Percentiles rank a stretch among this genome's conserved stretches.
phyloP scores from a whole-genome alignment of 257 asterid species.

The Sherardia arvensis region DNA sequence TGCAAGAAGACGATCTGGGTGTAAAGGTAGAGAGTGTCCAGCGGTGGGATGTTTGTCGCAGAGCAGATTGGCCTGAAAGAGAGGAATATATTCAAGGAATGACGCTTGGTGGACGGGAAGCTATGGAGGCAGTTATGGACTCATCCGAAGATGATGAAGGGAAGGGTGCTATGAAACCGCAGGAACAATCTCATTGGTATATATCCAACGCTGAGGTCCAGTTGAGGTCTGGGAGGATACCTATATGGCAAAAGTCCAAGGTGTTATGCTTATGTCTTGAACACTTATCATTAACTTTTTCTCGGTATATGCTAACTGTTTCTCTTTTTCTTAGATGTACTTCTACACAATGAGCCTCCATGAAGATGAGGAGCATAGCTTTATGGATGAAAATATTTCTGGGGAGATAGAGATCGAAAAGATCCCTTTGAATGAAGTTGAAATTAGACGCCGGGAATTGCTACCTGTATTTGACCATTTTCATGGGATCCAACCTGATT shows the following conservation, averaged over 20 bases:
- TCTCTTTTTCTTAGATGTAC: slow-evolving; percentile 21
- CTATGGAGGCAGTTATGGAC: slow-evolving; percentile 15
- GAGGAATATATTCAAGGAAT: slow-evolving; percentile 31
- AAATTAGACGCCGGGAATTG: slow-evolving; percentile 30
- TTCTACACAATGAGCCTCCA: slow-evolving; percentile 27
- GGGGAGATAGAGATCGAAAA: slow-evolving; percentile 40
- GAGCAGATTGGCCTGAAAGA: slow-evolving; percentile 50
- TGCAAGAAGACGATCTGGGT: slow-evolving; percentile 35
- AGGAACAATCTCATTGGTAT: slow-evolving; percentile 31
- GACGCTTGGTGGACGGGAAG: slow-evolving; percentile 18
- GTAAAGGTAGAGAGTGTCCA: slow-evolving; percentile 39
- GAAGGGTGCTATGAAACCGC: slow-evolving; percentile 21
- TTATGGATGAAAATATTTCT: slow-evolving; percentile 4
- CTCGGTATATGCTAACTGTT: slow-evolving; percentile 10
- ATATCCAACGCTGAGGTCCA: slow-evolving; percentile 49
- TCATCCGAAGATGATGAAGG: slow-evolving; percentile 23
- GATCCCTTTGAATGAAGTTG: slow-evolving; percentile 33
- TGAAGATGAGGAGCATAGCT: slow-evolving; percentile 16
- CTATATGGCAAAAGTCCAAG: slow-evolving; percentile 48
- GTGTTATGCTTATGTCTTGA: slow-evolving; percentile 15
- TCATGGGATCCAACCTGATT: slow-evolving; percentile 24
- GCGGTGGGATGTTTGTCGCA: slow-evolving; percentile 50
- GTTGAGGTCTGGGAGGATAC: slow-evolving; percentile 34
- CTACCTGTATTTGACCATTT: slow-evolving; percentile 41
- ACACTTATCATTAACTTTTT: background rate